These are phyloP conservation scores for Trichoderma virens DNA, from an alignment of 495 filamentous ascomycete genomes.

Conservation along the genomic window DNA sequence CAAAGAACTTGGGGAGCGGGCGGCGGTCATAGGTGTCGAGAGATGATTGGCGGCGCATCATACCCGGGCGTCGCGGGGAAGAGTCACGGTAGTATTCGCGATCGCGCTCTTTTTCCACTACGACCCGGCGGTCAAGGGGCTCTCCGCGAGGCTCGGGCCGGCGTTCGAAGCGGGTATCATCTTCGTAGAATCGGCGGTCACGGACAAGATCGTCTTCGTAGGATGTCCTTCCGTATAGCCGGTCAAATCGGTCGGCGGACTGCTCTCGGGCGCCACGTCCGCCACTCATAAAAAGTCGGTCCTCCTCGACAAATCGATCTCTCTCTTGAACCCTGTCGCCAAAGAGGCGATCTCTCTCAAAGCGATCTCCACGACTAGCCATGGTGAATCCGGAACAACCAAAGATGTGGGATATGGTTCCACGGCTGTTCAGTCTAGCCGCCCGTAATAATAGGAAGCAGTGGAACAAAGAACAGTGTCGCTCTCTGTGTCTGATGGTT, in stretches of 20 bases:
- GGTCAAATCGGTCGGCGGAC: constrained; percentile 26
- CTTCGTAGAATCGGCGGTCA: constrained; percentile 34
- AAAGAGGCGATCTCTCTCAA: constrained; percentile 35
- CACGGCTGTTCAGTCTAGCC: not conserved
- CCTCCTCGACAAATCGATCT: not conserved
- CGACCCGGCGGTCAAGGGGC: constrained; percentile 25
- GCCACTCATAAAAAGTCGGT: constrained; percentile 19
- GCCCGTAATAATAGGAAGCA: not conserved
- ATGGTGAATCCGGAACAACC: constrained; percentile 15
- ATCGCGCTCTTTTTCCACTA: constrained; percentile 27
- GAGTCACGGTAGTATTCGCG: constrained; percentile 20
- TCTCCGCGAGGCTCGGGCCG: constrained; percentile 19
- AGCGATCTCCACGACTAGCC: constrained; percentile 28
- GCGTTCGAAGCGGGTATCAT: constrained; percentile 20
- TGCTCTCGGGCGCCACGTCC: constrained; percentile 20
- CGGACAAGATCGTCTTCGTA: constrained; percentile 31
- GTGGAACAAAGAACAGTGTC: not conserved
- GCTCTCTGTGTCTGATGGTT: too few species aligned
- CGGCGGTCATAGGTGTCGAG: constrained; percentile 45
- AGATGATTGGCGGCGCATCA: constrained; percentile 37
- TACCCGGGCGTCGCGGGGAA: constrained; percentile 22
- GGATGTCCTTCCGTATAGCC: constrained; percentile 18
- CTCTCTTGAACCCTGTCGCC: constrained; percentile 19
- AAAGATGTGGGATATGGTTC: not conserved
- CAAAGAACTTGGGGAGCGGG: constrained; percentile 32